phyloP scores from a whole-genome alignment of 768 basidiomycete genomes.

The Leccinum longicurvipes region DNA sequence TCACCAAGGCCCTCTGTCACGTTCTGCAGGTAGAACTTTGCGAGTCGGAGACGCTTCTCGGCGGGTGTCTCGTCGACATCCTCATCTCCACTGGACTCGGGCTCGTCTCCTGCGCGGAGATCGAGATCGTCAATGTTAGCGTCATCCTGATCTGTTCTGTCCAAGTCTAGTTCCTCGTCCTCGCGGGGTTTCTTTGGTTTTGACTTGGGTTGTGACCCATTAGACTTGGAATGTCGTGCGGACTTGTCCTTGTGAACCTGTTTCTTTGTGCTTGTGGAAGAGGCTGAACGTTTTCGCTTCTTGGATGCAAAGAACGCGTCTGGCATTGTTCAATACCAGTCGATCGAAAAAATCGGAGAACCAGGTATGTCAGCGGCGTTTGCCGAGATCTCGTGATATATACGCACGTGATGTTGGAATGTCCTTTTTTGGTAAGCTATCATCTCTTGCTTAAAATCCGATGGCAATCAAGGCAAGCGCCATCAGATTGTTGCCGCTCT shows the following conservation, averaged over 20 bases:
- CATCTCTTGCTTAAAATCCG: background rate
- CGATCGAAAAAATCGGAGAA: constrained; percentile 22
- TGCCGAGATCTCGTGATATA: constrained; percentile 15
- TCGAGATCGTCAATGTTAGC: constrained; percentile 71
- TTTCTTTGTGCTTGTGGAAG: constrained; percentile 28
- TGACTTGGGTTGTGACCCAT: constrained; percentile 13
- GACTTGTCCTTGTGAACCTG: constrained; percentile 10
- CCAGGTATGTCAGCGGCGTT: constrained; percentile 1
- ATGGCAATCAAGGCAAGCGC: too few species aligned
- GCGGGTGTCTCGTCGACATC: constrained; percentile 89
- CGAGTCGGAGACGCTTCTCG: constrained; percentile 86
- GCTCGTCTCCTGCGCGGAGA: constrained; percentile 55
- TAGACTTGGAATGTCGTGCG: constrained; percentile 21
- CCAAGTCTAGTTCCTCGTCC: constrained; percentile 69
- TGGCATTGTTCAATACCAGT: constrained; percentile 44
- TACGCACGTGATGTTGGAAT: background rate
- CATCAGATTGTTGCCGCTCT: constrained; percentile 4
- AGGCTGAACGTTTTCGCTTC: constrained; percentile 57
- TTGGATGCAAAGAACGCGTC: constrained; percentile 77
- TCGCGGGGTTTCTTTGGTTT: constrained; percentile 23
- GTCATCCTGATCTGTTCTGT: constrained; percentile 53
- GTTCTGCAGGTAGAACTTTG: constrained; percentile 84
- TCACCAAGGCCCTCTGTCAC: constrained; percentile 73
- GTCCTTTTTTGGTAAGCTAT: background rate
- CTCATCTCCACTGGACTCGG: constrained; percentile 71